Evolutionary conservation across 2,329 filamentous ascomycete genomes (phyloP), one percentile per base, ranked within the genome.

Genomic region (Diaporthe amygdali): DNA sequence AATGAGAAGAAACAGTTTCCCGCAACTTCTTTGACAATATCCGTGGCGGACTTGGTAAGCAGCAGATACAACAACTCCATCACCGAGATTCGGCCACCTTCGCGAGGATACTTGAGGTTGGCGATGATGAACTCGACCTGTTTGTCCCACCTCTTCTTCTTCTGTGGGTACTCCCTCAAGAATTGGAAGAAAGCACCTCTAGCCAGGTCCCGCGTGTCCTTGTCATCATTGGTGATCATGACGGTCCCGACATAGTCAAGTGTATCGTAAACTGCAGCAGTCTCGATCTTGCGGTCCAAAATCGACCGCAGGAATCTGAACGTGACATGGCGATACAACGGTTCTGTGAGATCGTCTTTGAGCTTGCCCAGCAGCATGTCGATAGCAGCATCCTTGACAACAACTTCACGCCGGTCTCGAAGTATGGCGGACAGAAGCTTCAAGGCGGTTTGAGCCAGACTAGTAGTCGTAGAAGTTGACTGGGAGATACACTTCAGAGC

Each of bases 211-310:
- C 96, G 90, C 2, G 96, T 96, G 74, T 93, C 91, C 76, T 93
- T 93, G 76, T 97, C 95, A 74, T 97, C 94, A 78, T 98, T 98
- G 54, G 93, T 97, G 70, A 99, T 93, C 95, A 98, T 98, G 80
- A 98, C 93, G 4, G 90, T 92, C 56, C 94, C 94, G 37, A 97
- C 92, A 76, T 95, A 92, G 79, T 99, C 96, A 74, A 98, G 89
- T 10, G 93, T 92, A 78, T 98, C 96, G 79, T 99, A 99, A 37
- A 99, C 91, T 51, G 93, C 89, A 0, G 95, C 92, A 9, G 97
- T 95, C 77, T 97, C 89, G 52, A 98, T 87, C 79, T 93, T 96
- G 22, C 95, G 90, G 67, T 94, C 92, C 78, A 99, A 89, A 32
- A 98, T 91, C 0, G 94, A 93, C 51, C 95, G 92, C 71, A 99